These are phyloP conservation scores for Pholiota microspora DNA, from an alignment of 768 basidiomycete genomes.

Conservation along the genomic window DNA sequence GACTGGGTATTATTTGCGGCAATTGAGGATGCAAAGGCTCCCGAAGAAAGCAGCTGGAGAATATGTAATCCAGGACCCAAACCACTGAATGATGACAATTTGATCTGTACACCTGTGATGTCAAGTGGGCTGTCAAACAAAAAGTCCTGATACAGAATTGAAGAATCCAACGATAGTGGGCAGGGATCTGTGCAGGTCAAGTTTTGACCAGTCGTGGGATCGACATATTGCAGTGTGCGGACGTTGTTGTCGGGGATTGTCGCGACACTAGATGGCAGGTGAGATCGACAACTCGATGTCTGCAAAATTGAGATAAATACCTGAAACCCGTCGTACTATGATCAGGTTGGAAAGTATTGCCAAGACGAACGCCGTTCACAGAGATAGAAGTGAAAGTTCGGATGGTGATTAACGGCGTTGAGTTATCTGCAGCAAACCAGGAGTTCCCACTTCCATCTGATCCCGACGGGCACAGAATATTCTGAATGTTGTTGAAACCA, in stretches of 20 bases:
- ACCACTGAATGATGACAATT: slow-evolving; percentile 74
- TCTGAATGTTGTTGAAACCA: slow-evolving; percentile 60
- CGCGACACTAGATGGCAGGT: slow-evolving; percentile 53
- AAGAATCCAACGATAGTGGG: slow-evolving; percentile 74
- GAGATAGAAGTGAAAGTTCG: slow-evolving; percentile 72
- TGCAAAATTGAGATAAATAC: slow-evolving; percentile 41
- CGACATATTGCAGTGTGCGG: slow-evolving; percentile 72
- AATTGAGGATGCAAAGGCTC: slow-evolving; percentile 83
- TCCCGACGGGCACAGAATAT: slow-evolving; percentile 86
- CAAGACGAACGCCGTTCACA: slow-evolving; percentile 81
- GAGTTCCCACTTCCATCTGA: slow-evolving; percentile 74
- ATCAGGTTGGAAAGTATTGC: slow-evolving; percentile 82
- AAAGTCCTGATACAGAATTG: slow-evolving; percentile 91
- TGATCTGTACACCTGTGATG: slow-evolving; percentile 91
- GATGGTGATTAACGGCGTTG: slow-evolving; percentile 70
- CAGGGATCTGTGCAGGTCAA: slow-evolving; percentile 76
- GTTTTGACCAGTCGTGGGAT: slow-evolving; percentile 73
- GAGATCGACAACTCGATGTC: slow-evolving; percentile 11
- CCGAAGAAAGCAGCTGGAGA: slow-evolving; percentile 89
- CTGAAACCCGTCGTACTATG: slow-evolving; percentile 88
- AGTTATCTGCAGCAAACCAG: slow-evolving; percentile 82
- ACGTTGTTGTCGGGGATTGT: slow-evolving; percentile 89
- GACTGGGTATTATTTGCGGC: slow-evolving; percentile 56
- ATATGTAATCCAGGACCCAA: slow-evolving; percentile 81
- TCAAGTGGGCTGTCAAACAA: slow-evolving; percentile 60